Evolutionary conservation across 1,139 yeast genomes (phyloP), one percentile per base, ranked within the genome.

Genomic region (Yamadazyma trypodendri): DNA sequence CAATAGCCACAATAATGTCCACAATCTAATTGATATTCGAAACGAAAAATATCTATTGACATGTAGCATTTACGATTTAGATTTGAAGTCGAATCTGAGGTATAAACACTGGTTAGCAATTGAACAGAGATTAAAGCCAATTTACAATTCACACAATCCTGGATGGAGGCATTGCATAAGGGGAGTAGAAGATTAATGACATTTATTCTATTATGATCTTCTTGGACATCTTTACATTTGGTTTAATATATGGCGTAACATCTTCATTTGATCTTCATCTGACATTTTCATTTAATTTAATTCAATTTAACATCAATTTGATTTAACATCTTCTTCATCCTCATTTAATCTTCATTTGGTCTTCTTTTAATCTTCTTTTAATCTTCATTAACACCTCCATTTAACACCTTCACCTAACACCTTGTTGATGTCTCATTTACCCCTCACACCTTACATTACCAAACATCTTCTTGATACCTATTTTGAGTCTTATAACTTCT

Each of bases 401-500:
- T n/a, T n/a, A n/a, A n/a, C n/a, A n/a, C n/a, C n/a, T n/a, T n/a
- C n/a, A n/a, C n/a, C n/a, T n/a, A n/a, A n/a, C n/a, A n/a, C n/a
- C n/a, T n/a, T n/a, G n/a, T n/a, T n/a, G n/a, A n/a, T n/a, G n/a
- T n/a, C n/a, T n/a, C n/a, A n/a, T n/a, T n/a, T n/a, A n/a, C n/a
- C n/a, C n/a, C n/a, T n/a, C n/a, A n/a, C n/a, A n/a, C n/a, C n/a
- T n/a, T n/a, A n/a, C n/a, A n/a, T n/a, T 67, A 90, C 97, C 98
- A 92, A 18, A 92, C 96, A 72, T 92, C 98, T 68, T 92, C 98
- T 68, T 90, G 98, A 62, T 88, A 90, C 63, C 85, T 79, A 58
- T 92, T 92, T 55, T 84, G 84, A 23, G 86, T 80, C 61, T 86
- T 87, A 69, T 85, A 77, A 51, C 84, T 78, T 67, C 89, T 85